These are phyloP conservation scores for Agaricus sinodeliciosus DNA, from an alignment of 768 basidiomycete species.

Conservation along the genomic window DNA sequence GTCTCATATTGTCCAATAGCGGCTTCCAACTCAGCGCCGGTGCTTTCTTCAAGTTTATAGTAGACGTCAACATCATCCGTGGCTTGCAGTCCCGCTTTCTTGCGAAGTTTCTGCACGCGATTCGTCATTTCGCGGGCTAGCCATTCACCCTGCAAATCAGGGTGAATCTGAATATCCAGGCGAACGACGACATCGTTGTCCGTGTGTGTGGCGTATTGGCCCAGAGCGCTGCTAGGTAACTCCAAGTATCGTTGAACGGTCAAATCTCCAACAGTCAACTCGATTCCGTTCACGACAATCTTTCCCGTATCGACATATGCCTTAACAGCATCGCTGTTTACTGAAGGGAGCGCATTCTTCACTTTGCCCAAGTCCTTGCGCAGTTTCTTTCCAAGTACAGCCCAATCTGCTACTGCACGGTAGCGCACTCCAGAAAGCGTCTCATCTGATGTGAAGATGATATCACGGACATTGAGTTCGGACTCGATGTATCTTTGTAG, in stretches of 20 bases:
- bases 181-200: conserved; percentile 94
- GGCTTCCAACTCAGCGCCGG: conserved; percentile 53
- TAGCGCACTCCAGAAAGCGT: conserved; percentile 80
- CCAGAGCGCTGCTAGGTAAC: conserved; percentile 50
- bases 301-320: conserved; percentile 66
- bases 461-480: conserved; percentile 90
- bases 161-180: conserved; percentile 83
- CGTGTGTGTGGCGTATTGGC: conserved; percentile 75
- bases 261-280: conserved; percentile 86
- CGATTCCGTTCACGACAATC: conserved; percentile 83
- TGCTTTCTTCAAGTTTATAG: conserved; percentile 70
- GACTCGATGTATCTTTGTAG: conserved; percentile 87
- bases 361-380: conserved; percentile 89
- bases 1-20: conserved; percentile 65
- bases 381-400: conserved; percentile 88
- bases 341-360: conserved; percentile 75
- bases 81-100: conserved; percentile 92
- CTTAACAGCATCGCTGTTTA: conserved; percentile 81
- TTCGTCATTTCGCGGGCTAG: conserved; percentile 86
- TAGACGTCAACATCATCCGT: conserved; percentile 91
- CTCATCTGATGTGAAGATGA: conserved; percentile 89
- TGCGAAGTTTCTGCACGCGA: conserved; percentile 90
- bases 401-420: conserved; percentile 90
- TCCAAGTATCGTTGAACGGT: conserved; percentile 89
- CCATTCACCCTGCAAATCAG: conserved; percentile 84